Percentiles rank a stretch among this genome's conserved stretches.
Conservation (phyloP, 2,329 filamentous ascomycete species). For the Emericellopsis atlantica region DNA sequence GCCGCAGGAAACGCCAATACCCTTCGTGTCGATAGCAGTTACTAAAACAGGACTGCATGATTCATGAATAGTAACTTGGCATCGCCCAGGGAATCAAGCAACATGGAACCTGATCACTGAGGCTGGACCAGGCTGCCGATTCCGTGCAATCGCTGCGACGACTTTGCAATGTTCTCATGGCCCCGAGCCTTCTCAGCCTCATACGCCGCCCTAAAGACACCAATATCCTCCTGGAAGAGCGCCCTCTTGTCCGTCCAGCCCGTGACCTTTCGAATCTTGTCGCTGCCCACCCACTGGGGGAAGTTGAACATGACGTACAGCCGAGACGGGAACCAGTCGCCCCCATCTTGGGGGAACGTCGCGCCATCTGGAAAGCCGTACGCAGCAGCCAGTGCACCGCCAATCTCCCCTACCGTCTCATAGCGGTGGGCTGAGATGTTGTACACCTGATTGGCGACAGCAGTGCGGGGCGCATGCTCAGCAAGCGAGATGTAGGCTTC, state of each 20-base stretch:
- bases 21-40: too few species aligned
- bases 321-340: slow-evolving; percentile 6
- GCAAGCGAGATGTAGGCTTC: slow-evolving; percentile 33
- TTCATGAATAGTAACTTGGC: too few species aligned
- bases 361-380: slow-evolving; percentile 22
- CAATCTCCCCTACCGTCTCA: slow-evolving; percentile 27
- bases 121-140: too few species aligned
- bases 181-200: slow-evolving; percentile 13
- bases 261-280: slow-evolving; percentile 23
- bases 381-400: slow-evolving; percentile 21
- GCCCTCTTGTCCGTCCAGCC: slow-evolving; percentile 24
- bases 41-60: too few species aligned
- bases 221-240: slow-evolving; percentile 21
- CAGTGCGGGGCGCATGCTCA: slow-evolving; percentile 13
- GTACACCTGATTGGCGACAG: slow-evolving; percentile 24
- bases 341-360: slow-evolving; percentile 9
- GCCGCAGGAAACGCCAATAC: too few species aligned
- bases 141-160: too few species aligned
- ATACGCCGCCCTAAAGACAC: slow-evolving; percentile 23
- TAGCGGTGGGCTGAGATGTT: slow-evolving; percentile 31
- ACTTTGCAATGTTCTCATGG: not conserved
- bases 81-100: too few species aligned
- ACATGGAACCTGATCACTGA: too few species aligned
- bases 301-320: slow-evolving; percentile 18
- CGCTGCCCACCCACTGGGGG: slow-evolving; percentile 28